phyloP scores from a whole-genome alignment of 257 asterid genomes.

The Apocynum venetum region DNA sequence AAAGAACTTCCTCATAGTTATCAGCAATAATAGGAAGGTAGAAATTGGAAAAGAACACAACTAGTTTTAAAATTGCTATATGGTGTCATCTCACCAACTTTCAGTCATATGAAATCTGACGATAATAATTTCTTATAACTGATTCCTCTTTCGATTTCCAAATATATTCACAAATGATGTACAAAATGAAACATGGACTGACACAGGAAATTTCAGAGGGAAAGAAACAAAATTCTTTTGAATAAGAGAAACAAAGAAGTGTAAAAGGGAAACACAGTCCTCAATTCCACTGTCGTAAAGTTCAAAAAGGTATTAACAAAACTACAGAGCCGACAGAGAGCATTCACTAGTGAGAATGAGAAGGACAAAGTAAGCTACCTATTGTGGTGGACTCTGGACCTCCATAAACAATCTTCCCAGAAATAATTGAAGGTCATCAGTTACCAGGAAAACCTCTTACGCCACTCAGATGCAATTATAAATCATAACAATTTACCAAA shows the following conservation, averaged over 20 bases:
- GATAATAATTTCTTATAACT: not conserved
- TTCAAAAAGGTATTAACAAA: slow-evolving; percentile 17
- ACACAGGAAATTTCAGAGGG: slow-evolving; percentile 7
- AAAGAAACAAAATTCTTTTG: slow-evolving; percentile 10
- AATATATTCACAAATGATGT: not conserved
- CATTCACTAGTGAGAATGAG: slow-evolving; percentile 31
- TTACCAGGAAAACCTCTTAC: slow-evolving; percentile 37
- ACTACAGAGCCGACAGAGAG: slow-evolving; percentile 24
- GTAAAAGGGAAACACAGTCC: slow-evolving; percentile 22
- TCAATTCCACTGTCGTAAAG: slow-evolving; percentile 31
- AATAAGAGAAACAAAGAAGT: slow-evolving; percentile 12
- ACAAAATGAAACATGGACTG: not conserved
- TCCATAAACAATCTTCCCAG: slow-evolving; percentile 42
- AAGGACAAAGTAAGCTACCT: slow-evolving; percentile 40
- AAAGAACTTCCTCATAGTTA: slow-evolving; percentile 1
- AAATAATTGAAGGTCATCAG: slow-evolving; percentile 48
- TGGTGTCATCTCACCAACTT: not conserved
- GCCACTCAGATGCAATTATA: slow-evolving; percentile 44
- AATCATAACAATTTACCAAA: slow-evolving; percentile 26
- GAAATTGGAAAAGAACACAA: not conserved
- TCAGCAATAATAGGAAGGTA: slow-evolving; percentile 6
- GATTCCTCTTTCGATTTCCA: not conserved
- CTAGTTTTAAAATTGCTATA: not conserved
- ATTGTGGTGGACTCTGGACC: slow-evolving; percentile 50
- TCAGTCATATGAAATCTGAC: slow-evolving; percentile 1